A percentile compares a stretch with the other conserved stretches of the same genome.
Conservation (phyloP, 352 stramenopile genomes). For the Elongisporangium prolatum region DNA sequence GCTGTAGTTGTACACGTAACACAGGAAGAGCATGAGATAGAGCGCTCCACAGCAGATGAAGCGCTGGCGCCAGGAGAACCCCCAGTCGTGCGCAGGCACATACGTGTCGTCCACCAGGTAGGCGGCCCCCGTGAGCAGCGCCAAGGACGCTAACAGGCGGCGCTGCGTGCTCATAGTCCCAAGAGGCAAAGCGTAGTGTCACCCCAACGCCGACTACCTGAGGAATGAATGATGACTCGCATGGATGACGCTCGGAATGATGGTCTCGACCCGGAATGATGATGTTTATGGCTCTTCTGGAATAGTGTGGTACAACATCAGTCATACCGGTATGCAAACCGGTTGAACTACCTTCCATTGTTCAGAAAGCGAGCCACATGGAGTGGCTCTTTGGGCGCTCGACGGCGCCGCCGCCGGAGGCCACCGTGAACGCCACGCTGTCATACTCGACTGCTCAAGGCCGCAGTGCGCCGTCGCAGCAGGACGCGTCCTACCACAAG, state of each 20-base stretch:
- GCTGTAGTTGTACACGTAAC: slow-evolving; percentile 13
- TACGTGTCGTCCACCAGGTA: slow-evolving; percentile 54
- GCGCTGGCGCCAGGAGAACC: background rate
- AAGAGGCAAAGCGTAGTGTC: too few relatives aligned
- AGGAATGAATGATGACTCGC: too few relatives aligned
- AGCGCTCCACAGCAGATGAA: background rate
- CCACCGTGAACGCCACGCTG: slow-evolving; percentile 31
- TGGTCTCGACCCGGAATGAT: too few relatives aligned
- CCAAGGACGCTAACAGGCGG: slow-evolving; percentile 16
- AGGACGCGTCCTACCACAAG: slow-evolving; percentile 69
- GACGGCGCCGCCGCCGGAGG: slow-evolving; percentile 1
- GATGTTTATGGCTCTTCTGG: too few relatives aligned
- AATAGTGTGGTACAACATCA: too few relatives aligned
- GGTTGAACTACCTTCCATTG: background rate
- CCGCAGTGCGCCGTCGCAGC: slow-evolving; percentile 51
- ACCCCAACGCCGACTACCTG: too few relatives aligned
- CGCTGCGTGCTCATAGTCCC: background rate
- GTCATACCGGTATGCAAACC: background rate
- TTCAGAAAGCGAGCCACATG: too few relatives aligned
- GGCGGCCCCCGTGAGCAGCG: slow-evolving; percentile 18
- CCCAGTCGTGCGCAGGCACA: slow-evolving; percentile 1
- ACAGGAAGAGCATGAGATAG: background rate
- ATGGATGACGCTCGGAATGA: too few relatives aligned
- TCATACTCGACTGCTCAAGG: slow-evolving; percentile 52
- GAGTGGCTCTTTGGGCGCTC: slow-evolving; percentile 58